phyloP scores from a whole-genome alignment of 225 moss, liverwort and hornwort species.

The Climacium dendroides region DNA sequence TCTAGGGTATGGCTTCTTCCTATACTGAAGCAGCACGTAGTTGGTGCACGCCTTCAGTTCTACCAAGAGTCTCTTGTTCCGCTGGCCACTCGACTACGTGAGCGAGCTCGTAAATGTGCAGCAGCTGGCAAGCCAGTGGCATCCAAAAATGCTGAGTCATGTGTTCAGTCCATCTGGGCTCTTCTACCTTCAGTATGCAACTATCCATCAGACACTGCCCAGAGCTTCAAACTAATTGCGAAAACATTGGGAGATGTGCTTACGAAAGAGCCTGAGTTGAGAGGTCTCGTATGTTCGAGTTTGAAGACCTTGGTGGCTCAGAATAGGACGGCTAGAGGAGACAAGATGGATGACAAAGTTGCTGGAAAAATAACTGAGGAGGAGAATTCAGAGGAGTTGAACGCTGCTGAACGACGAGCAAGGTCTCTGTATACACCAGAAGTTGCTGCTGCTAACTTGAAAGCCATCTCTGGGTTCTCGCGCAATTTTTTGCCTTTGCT shows the following conservation, averaged over 20 bases:
- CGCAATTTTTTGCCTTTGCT: constrained; percentile 87
- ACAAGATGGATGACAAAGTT: constrained; percentile 63
- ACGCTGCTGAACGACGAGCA: constrained; percentile 49
- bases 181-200: constrained; percentile 86
- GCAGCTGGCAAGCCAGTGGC: constrained; percentile 84
- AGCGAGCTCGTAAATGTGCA: constrained; percentile 57
- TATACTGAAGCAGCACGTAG: constrained; percentile 82
- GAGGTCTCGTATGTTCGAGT: constrained; percentile 80
- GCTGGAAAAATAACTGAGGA: constrained; percentile 34
- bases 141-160: constrained; percentile 81
- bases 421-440: constrained; percentile 65
- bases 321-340: constrained; percentile 79
- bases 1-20: constrained; percentile 94
- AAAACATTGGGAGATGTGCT: constrained; percentile 81
- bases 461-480: constrained; percentile 70
- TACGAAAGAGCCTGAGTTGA: constrained; percentile 66
- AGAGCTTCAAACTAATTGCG: constrained; percentile 58
- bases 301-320: constrained; percentile 77
- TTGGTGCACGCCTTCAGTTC: constrained; percentile 71
- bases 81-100: constrained; percentile 60
- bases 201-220: constrained; percentile 75
- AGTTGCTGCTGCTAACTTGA: constrained; percentile 64
- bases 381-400: constrained; percentile 39
- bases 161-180: constrained; percentile 88
- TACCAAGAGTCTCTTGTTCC: constrained; percentile 69